phyloP scores from a whole-genome alignment of 2,329 filamentous ascomycete species.

The Akanthomyces dipterigenus region DNA sequence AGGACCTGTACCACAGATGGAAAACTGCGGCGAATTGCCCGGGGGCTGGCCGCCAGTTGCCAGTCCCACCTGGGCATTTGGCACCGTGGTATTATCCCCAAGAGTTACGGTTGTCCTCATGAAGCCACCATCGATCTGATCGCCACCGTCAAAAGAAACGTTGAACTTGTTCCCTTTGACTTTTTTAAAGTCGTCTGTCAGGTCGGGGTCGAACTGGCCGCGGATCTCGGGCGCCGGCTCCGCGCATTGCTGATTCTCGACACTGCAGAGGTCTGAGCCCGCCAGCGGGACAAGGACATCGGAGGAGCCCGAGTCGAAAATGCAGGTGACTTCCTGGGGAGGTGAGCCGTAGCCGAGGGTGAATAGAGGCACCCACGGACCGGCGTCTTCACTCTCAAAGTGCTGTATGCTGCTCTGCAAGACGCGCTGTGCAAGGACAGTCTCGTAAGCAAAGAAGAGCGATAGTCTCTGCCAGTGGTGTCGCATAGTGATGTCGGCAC shows the following conservation, averaged over 20 bases:
- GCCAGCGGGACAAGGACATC: conserved; percentile 6
- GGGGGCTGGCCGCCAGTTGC: not conserved
- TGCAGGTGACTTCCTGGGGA: conserved; percentile 1
- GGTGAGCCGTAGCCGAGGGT: not conserved
- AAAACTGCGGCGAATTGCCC: conserved; percentile 1
- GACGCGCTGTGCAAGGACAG: not conserved
- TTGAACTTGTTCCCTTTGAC: not conserved
- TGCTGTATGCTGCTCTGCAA: conserved; percentile 4
- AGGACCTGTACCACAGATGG: not conserved
- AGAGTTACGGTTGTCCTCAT: not conserved
- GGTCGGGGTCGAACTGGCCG: not conserved
- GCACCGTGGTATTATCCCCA: not conserved
- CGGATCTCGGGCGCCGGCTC: not conserved
- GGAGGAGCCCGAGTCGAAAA: conserved; percentile 2
- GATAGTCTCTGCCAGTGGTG: not conserved
- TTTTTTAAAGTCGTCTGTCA: not conserved
- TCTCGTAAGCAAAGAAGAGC: not conserved
- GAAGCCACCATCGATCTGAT: not conserved
- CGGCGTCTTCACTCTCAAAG: not conserved
- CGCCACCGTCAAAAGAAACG: not conserved
- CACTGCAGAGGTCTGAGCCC: not conserved
- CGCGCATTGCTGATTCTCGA: conserved; percentile 5
- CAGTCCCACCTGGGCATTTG: not conserved
- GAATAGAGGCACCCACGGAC: conserved; percentile 1
- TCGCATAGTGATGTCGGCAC: not conserved